Evolutionary conservation across 2,329 filamentous ascomycete species (phyloP).

Genomic region (Botrytis deweyae): DNA sequence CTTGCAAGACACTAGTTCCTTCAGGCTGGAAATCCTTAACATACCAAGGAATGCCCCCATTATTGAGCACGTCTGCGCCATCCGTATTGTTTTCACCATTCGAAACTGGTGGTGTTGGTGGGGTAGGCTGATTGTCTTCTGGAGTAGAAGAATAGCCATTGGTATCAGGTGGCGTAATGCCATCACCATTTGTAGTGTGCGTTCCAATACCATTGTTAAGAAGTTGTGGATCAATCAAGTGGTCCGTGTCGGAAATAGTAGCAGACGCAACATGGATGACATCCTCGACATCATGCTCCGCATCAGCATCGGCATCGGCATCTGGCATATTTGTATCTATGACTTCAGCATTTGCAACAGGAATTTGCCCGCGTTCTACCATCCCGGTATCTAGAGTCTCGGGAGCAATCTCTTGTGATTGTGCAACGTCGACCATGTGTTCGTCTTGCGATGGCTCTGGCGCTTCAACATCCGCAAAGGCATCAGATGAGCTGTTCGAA

Average conservation of each 20-base stretch:
- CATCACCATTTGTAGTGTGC: conserved; percentile 36
- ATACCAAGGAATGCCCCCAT: conserved; percentile 87
- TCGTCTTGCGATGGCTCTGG: conserved; percentile 44
- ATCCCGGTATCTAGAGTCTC: not conserved
- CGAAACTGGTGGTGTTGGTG: conserved; percentile 67
- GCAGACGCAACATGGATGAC: conserved; percentile 20
- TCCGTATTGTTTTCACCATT: conserved; percentile 48
- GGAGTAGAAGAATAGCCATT: conserved; percentile 44
- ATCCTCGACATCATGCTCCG: conserved; percentile 27
- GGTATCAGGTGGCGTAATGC: conserved; percentile 46
- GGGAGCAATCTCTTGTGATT: conserved; percentile 8
- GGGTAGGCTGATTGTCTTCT: conserved; percentile 37
- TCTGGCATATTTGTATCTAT: conserved; percentile 42
- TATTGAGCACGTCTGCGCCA: conserved; percentile 47
- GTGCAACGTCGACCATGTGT: conserved; percentile 32
- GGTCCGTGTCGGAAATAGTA: conserved; percentile 27
- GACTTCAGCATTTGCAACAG: conserved; percentile 34
- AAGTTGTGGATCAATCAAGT: conserved; percentile 30
- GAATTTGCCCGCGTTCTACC: conserved; percentile 17
- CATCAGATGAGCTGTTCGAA: conserved; percentile 14
- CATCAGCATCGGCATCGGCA: conserved; percentile 38
- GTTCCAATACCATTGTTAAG: conserved; percentile 24
- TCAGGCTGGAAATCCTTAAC: conserved; percentile 74
- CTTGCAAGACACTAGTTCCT: conserved; percentile 74
- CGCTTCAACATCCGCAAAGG: conserved; percentile 41